Percentiles rank a stretch among this genome's conserved stretches.
These are phyloP conservation scores for Powellomyces hirtus DNA, from an alignment of 192 early-diverging fungal species.

Conservation along the genomic window DNA sequence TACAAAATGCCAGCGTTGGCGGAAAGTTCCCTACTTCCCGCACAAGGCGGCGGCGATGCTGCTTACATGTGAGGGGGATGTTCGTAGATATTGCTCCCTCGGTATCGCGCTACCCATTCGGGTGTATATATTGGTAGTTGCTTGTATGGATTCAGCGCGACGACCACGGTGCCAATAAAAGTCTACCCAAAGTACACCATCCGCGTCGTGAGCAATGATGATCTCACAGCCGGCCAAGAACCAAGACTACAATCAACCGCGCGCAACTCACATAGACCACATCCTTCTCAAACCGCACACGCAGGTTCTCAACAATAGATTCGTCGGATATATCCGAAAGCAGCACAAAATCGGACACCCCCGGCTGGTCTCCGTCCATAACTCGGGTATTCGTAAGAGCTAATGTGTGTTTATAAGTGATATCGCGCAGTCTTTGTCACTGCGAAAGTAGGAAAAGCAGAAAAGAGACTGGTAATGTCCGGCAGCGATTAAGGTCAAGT, in stretches of 20 bases:
- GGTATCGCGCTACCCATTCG: constrained; percentile 64
- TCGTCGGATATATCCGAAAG: constrained; percentile 90
- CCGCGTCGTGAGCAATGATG: background rate
- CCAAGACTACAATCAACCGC: background rate
- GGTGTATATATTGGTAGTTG: constrained; percentile 88
- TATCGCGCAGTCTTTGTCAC: too few relatives aligned
- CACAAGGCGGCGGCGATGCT: too few relatives aligned
- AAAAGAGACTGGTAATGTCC: too few relatives aligned
- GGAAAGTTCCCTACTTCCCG: too few relatives aligned
- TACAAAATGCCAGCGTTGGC: too few relatives aligned
- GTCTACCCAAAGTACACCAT: constrained; percentile 24
- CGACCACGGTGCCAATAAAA: constrained; percentile 64
- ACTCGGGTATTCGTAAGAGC: too few relatives aligned
- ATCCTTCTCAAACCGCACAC: constrained; percentile 76
- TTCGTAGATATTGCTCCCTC: constrained; percentile 47
- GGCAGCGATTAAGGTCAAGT: too few relatives aligned
- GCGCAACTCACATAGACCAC: constrained; percentile 46
- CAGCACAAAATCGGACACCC: constrained; percentile 83
- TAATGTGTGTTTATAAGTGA: too few relatives aligned
- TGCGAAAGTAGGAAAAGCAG: too few relatives aligned
- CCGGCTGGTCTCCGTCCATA: constrained; percentile 20
- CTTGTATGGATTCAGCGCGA: constrained; percentile 96
- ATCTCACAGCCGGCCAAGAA: background rate
- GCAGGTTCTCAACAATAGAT: constrained; percentile 87
- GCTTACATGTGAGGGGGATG: constrained; percentile 77